Base-by-base conservation (phyloP, 2,329 filamentous ascomycete genomes). In the Ophiocordyceps polyrhachis-furcata region DNA sequence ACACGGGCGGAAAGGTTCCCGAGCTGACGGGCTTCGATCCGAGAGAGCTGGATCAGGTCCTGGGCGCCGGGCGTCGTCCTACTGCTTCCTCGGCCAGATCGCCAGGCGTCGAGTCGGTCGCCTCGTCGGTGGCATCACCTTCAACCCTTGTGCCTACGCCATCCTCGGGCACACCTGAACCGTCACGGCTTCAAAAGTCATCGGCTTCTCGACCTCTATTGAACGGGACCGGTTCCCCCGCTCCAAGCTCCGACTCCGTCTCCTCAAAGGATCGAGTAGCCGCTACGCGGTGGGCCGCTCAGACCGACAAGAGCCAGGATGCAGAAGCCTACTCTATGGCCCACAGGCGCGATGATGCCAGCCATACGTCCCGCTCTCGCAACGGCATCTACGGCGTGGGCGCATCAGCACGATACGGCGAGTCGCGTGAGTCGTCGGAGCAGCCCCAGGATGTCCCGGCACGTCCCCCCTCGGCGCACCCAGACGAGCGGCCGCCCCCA, bases 1-100 rank as follows among this genome's bases (percentile, higher is more conserved):
- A 96, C 58, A 96, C 91, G 1, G 83, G 85, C 25, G 89, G 89
- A 13, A 82, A 80, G 55, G 64, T 77, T 29, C 91, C 91, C 2
- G 74, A 83, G 47, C 69, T 98, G 44, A 67, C 75, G 45, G 89
- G 89, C 8, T 96, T 98, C 58, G 84, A 89, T 53, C 71, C 76
- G 44, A 75, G 73, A 48, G 87, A 95, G 63, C 68, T 81, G 48
- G 84, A 89, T 44, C 72, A 81, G 52, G 74, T 96, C 41, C 66
- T 82, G 31, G 83, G 81, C 40, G 67, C 70, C 43, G 67, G 68
- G 42, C 65, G 66, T 52, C 60, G 63, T 40, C 59, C 62, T 12
- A 61, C 54, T 17, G 50, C 46, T 25, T 48, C 46, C 46, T 46
- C 45, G 35, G 45, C 49, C 29, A 49, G 57, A 49, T 50, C 57